Percentiles rank a stretch among this genome's conserved stretches.
Conservation (phyloP, 108 stramenopile species). For the Thalassiosira profunda region DNA sequence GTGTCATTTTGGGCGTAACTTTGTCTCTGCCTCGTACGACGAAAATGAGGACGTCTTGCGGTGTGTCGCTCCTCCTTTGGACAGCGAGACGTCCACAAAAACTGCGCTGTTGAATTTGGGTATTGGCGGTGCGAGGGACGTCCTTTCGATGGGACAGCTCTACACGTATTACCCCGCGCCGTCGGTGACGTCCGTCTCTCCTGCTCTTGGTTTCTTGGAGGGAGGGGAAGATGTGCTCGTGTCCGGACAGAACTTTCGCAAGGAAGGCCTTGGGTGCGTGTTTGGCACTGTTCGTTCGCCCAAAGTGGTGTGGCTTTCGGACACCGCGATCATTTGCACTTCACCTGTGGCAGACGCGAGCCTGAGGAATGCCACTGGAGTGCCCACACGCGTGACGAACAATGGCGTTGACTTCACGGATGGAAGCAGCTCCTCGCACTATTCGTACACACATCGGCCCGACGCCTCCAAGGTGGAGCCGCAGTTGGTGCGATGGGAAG, state of each 20-base stretch:
- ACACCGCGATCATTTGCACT: constrained; percentile 21
- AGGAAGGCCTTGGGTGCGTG: constrained; percentile 20
- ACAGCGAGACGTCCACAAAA: background rate
- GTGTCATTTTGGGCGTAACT: constrained; percentile 30
- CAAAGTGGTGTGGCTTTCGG: constrained; percentile 18
- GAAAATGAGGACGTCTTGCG: constrained; percentile 6
- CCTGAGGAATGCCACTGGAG: background rate
- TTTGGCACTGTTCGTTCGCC: constrained; percentile 28
- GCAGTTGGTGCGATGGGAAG: constrained; percentile 11
- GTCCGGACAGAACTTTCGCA: constrained; percentile 24
- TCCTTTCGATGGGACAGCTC: constrained; percentile 21
- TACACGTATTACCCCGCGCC: constrained; percentile 35
- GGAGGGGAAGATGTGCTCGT: constrained; percentile 36
- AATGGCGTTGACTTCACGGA: constrained; percentile 51
- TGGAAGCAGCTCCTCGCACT: background rate
- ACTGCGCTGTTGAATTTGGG: constrained; percentile 29
- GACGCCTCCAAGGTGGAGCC: constrained; percentile 26
- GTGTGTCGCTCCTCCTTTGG: constrained; percentile 20
- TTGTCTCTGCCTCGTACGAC: constrained; percentile 1
- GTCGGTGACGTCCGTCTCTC: constrained; percentile 1
- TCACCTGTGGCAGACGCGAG: background rate
- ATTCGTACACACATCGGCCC: constrained; percentile 27
- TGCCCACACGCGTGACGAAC: constrained; percentile 34
- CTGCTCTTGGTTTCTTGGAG: constrained; percentile 33
- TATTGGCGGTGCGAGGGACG: constrained; percentile 9